Percentiles rank a stretch among this genome's conserved stretches.
Conservation (phyloP, 768 basidiomycete genomes). For the Auricularia auricula-judae region DNA sequence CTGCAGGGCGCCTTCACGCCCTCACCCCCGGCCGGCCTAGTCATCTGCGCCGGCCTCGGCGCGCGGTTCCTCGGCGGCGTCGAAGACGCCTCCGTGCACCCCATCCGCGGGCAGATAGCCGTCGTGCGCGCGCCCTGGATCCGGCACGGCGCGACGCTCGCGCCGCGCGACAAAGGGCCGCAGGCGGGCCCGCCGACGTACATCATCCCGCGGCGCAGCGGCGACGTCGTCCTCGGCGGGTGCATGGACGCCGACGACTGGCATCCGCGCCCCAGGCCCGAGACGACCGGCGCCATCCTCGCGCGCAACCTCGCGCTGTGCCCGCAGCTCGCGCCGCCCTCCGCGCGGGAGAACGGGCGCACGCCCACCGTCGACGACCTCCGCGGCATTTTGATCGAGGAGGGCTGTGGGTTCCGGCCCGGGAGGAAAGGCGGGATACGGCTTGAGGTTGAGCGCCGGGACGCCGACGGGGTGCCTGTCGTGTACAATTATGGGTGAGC, state of each 20-base stretch:
- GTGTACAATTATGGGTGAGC: slow-evolving; percentile 17
- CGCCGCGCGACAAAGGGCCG: not conserved
- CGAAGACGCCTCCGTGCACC: slow-evolving; percentile 27
- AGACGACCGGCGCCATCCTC: slow-evolving; percentile 13
- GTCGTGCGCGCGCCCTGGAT: slow-evolving; percentile 14
- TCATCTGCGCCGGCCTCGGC: slow-evolving; percentile 63
- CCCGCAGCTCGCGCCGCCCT: slow-evolving; percentile 14
- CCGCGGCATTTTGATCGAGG: slow-evolving; percentile 26
- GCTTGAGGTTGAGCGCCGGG: slow-evolving; percentile 24
- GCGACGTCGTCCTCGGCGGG: slow-evolving; percentile 13
- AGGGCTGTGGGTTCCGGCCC: slow-evolving; percentile 54
- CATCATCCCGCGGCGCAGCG: slow-evolving; percentile 14
- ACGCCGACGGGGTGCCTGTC: slow-evolving; percentile 4
- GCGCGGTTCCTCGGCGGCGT: slow-evolving; percentile 41
- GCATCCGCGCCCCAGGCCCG: slow-evolving; percentile 7
- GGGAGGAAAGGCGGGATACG: slow-evolving; percentile 55
- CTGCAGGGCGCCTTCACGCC: slow-evolving; percentile 20
- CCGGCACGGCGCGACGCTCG: slow-evolving; percentile 10
- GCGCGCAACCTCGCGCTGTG: slow-evolving; percentile 10
- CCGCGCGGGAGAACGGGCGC: slow-evolving; percentile 4
- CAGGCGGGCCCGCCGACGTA: slow-evolving; percentile 12
- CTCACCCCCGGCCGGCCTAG: slow-evolving; percentile 33
- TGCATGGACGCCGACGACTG: slow-evolving; percentile 10
- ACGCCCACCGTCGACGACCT: slow-evolving; percentile 28
- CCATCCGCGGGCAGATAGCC: slow-evolving; percentile 14